These are phyloP conservation scores for Tritrichomonas foetus DNA, from an alignment of 208 protist genomes.

Conservation along the genomic window DNA sequence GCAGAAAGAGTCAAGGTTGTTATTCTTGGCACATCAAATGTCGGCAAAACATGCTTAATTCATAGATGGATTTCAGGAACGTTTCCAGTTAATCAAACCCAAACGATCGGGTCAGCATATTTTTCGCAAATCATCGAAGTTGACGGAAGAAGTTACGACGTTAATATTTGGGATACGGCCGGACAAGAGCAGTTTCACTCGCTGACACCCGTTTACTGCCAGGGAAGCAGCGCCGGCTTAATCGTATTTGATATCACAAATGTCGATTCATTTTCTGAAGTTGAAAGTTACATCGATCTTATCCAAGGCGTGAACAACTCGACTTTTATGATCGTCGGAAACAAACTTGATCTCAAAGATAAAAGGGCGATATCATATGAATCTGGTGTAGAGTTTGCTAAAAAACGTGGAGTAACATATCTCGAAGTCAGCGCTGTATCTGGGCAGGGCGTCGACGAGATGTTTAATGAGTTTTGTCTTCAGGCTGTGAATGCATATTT, in stretches of 20 bases:
- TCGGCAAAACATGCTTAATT: conserved; percentile 12
- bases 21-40: conserved; percentile 20
- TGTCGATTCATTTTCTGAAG: not conserved
- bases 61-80: not conserved
- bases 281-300: too few species aligned
- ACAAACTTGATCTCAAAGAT: too few species aligned
- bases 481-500: too few species aligned
- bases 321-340: too few species aligned
- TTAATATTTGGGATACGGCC: not conserved
- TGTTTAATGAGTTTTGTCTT: too few species aligned
- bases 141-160: not conserved
- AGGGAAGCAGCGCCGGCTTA: not conserved
- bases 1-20: not conserved
- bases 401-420: too few species aligned
- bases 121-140: not conserved
- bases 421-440: too few species aligned
- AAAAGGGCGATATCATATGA: too few species aligned
- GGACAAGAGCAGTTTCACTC: not conserved
- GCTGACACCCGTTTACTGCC: not conserved
- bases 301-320: too few species aligned
- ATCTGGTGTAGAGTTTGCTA: too few species aligned
- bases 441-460: too few species aligned
- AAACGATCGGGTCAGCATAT: not conserved
- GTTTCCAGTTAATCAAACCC: not conserved
- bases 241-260: not conserved